Evolutionary conservation across 1,284 basidiomycete species (phyloP).

Genomic region (Ganoderma leucocontextum): DNA sequence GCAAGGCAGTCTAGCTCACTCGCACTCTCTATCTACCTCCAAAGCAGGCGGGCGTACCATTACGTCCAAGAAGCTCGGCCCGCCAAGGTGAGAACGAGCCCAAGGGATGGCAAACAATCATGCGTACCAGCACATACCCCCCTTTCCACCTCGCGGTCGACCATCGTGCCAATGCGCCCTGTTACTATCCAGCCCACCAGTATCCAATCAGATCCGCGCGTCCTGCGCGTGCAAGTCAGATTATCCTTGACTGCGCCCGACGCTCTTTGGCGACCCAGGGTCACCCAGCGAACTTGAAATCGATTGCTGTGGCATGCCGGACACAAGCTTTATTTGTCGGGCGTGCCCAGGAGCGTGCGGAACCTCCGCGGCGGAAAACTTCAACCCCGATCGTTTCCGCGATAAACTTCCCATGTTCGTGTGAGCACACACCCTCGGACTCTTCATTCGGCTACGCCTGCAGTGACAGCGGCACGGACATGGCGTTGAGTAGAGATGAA

Average conservation of each 20-base stretch:
- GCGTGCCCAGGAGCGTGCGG: neutral
- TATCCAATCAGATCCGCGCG: neutral
- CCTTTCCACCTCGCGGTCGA: neutral
- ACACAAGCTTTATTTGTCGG: neutral
- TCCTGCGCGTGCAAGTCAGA: neutral
- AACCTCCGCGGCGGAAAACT: conserved; percentile 1
- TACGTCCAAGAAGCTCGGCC: neutral
- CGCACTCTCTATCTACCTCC: neutral
- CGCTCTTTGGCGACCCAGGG: neutral
- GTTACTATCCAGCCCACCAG: neutral
- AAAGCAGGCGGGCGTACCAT: neutral
- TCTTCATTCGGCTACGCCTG: neutral
- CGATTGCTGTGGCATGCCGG: neutral
- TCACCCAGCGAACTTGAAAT: neutral
- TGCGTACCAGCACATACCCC: neutral
- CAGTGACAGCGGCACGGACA: neutral
- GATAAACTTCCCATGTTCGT: conserved; percentile 3
- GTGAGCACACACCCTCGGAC: neutral
- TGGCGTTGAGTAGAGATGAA: conserved; percentile 6
- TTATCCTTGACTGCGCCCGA: no score
- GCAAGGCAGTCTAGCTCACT: conserved; percentile 2
- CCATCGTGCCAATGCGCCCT: neutral
- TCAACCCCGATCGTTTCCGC: conserved; percentile 7
- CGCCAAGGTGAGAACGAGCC: neutral
- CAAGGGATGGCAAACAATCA: neutral